Percentiles rank a stretch among this genome's conserved stretches.
phyloP scores from a whole-genome alignment of 768 basidiomycete genomes.

The Hericium rajendrae region DNA sequence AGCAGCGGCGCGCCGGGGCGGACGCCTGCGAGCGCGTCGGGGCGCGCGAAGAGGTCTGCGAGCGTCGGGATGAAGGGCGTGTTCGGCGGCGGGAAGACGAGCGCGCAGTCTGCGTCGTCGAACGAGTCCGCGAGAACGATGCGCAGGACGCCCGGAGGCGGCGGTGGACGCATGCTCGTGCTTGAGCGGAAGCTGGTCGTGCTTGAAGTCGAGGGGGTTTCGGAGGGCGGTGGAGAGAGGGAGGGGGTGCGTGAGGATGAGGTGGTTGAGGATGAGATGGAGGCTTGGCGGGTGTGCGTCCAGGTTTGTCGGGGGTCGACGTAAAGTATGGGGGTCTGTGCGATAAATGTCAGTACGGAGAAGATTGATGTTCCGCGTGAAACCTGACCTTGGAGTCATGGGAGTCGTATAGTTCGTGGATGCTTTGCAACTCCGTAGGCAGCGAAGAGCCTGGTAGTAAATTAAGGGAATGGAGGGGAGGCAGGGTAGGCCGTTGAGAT shows the following conservation, averaged over 20 bases:
- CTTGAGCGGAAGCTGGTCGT: constrained; percentile 5
- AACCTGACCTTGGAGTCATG: too few species aligned
- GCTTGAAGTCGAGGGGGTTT: background rate
- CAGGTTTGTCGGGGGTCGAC: background rate
- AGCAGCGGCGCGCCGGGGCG: constrained; percentile 27
- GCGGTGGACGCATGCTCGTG: constrained; percentile 6
- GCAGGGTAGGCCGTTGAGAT: constrained; percentile 12
- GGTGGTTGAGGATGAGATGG: constrained; percentile 11
- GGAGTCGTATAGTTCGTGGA: background rate
- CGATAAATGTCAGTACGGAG: too few species aligned
- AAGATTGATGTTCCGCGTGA: too few species aligned
- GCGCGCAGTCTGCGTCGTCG: constrained; percentile 44
- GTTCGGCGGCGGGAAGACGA: constrained; percentile 31
- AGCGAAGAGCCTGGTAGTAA: constrained; percentile 5
- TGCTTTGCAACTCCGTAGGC: background rate
- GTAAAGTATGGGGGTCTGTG: too few species aligned
- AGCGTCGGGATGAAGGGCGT: constrained; percentile 15
- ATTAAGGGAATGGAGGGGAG: constrained; percentile 10
- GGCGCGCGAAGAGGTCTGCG: constrained; percentile 8
- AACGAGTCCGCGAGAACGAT: constrained; percentile 20
- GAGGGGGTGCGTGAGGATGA: constrained; percentile 6
- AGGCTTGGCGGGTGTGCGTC: constrained; percentile 6
- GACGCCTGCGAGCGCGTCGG: constrained; percentile 9
- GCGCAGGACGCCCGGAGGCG: constrained; percentile 8
- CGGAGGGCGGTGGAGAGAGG: constrained; percentile 5